Conservation (phyloP, 2,329 filamentous ascomycete species). For the Fusarium duplospermum region DNA sequence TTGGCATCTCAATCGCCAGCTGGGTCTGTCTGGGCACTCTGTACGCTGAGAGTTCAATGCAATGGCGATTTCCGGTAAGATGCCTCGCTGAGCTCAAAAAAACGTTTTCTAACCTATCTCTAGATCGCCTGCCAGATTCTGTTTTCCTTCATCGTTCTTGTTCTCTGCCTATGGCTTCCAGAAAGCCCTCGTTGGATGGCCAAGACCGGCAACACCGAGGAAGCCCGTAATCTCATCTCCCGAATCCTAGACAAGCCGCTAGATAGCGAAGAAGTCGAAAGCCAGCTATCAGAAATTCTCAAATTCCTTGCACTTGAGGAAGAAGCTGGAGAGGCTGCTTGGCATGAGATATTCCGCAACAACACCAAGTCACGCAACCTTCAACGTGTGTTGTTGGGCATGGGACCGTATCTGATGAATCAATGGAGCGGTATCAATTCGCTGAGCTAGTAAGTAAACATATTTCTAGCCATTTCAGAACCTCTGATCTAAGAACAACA, state of each 20-base stretch:
- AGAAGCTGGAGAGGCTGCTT: conserved; percentile 1
- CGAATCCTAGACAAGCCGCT: not conserved
- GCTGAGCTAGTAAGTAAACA: not conserved
- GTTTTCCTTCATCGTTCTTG: not conserved
- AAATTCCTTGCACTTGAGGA: conserved; percentile 6
- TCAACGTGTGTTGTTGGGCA: conserved; percentile 1
- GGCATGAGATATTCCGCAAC: conserved; percentile 10
- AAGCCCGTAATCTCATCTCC: conserved; percentile 1
- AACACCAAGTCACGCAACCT: conserved; percentile 12
- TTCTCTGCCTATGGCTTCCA: not conserved
- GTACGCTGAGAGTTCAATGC: conserved; percentile 16
- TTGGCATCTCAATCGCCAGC: conserved; percentile 3
- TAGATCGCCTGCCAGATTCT: not conserved
- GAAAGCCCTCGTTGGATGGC: conserved; percentile 13
- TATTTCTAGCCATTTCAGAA: no score
- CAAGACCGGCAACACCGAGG: not conserved
- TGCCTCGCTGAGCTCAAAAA: not conserved
- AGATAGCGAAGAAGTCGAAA: not conserved
- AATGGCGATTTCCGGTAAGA: conserved; percentile 14
- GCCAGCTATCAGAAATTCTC: conserved; percentile 3
- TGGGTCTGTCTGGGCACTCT: conserved; percentile 13
- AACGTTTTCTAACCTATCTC: not conserved
- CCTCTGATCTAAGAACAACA: not conserved
- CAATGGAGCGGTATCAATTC: not conserved
- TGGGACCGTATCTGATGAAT: not conserved